These are phyloP conservation scores for Leccinum aurantiacum DNA, from an alignment of 768 basidiomycete genomes.

Conservation along the genomic window DNA sequence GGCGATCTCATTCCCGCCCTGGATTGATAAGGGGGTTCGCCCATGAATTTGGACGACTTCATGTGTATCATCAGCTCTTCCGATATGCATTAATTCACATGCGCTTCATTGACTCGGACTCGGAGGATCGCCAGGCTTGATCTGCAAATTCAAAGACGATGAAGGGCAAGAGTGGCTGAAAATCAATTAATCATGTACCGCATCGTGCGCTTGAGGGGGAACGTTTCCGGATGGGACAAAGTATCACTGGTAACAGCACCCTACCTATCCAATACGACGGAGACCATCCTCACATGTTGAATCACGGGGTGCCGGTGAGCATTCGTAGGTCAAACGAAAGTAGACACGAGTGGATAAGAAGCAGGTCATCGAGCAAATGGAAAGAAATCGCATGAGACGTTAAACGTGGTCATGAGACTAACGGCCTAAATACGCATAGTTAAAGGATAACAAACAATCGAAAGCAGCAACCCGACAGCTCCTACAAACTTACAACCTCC, in stretches of 20 bases:
- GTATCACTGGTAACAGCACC: slow-evolving; percentile 2
- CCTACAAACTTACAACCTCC: slow-evolving; percentile 17
- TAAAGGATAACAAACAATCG: slow-evolving; percentile 10
- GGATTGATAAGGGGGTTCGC: slow-evolving; percentile 7
- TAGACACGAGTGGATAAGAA: neutral
- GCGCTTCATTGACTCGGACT: slow-evolving; percentile 13
- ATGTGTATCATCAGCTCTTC: slow-evolving; percentile 9
- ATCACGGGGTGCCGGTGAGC: neutral
- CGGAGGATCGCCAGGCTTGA: slow-evolving; percentile 13
- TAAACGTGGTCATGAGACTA: neutral
- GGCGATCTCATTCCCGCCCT: slow-evolving; percentile 1
- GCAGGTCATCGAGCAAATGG: neutral
- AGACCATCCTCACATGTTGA: neutral
- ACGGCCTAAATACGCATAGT: slow-evolving; percentile 29
- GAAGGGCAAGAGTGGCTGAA: slow-evolving; percentile 8
- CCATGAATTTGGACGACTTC: slow-evolving; percentile 15
- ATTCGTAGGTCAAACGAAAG: slow-evolving; percentile 12
- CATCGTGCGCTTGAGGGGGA: slow-evolving; percentile 11
- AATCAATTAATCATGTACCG: slow-evolving; percentile 9
- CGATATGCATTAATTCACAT: slow-evolving; percentile 7
- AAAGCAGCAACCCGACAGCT: neutral
- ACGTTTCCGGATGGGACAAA: slow-evolving; percentile 7
- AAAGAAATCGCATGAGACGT: neutral
- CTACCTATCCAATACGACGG: slow-evolving; percentile 9
- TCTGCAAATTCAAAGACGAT: slow-evolving; percentile 10